These are phyloP conservation scores for Margaritispora aquatica DNA, from an alignment of 495 filamentous ascomycete species.

Conservation along the genomic window DNA sequence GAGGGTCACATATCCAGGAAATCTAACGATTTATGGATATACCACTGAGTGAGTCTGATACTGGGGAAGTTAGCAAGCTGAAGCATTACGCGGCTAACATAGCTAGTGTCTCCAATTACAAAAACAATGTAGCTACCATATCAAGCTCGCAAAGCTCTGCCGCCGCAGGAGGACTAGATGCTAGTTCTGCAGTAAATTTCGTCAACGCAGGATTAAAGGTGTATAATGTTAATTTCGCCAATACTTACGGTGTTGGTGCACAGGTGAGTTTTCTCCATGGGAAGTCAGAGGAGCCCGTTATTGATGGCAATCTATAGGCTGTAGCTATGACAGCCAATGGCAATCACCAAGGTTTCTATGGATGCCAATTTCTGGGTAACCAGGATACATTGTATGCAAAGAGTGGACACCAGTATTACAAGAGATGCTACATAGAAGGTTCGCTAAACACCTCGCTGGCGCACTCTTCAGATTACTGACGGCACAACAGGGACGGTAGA, in stretches of 20 bases:
- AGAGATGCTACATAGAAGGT: slow-evolving; percentile 38
- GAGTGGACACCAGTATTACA: slow-evolving; percentile 39
- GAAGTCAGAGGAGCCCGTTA: background rate
- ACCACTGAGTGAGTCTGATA: background rate
- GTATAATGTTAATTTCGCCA: slow-evolving; percentile 28
- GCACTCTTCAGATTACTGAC: background rate
- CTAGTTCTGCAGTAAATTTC: slow-evolving; percentile 32
- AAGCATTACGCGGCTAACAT: background rate
- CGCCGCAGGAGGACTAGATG: slow-evolving; percentile 29
- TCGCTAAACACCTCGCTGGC: slow-evolving; percentile 15
- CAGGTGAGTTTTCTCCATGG: slow-evolving; percentile 17
- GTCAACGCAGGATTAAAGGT: slow-evolving; percentile 43
- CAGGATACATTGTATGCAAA: slow-evolving; percentile 45
- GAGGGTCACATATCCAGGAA: slow-evolving; percentile 17
- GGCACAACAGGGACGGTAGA: slow-evolving; percentile 30
- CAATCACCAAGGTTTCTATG: slow-evolving; percentile 29
- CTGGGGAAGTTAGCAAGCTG: slow-evolving; percentile 5
- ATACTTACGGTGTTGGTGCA: slow-evolving; percentile 29
- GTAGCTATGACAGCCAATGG: slow-evolving; percentile 39
- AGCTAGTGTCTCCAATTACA: slow-evolving; percentile 26
- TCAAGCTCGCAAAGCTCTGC: background rate
- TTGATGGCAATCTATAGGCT: slow-evolving; percentile 27
- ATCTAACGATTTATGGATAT: slow-evolving; percentile 38
- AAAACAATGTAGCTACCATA: slow-evolving; percentile 11
- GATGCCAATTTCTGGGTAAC: slow-evolving; percentile 37